Conservation (phyloP, 1,139 yeast genomes). For the Taphrina communis region DNA sequence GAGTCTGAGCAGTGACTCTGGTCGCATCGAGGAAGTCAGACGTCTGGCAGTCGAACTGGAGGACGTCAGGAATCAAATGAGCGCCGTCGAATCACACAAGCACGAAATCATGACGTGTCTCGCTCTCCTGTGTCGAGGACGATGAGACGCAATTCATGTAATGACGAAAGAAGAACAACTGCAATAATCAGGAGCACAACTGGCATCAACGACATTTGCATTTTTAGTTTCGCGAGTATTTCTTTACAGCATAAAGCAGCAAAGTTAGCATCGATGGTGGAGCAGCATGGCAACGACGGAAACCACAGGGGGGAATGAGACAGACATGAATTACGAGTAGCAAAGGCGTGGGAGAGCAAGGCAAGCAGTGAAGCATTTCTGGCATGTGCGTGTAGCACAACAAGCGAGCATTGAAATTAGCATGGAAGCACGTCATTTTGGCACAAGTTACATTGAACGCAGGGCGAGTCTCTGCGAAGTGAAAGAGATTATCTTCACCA, state of each 20-base stretch:
- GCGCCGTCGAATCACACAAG: constrained; percentile 18
- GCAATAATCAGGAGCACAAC: not conserved
- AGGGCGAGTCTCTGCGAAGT: too few relatives aligned
- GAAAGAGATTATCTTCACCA: too few relatives aligned
- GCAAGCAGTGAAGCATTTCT: not conserved
- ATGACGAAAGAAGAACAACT: too few relatives aligned
- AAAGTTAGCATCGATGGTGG: too few relatives aligned
- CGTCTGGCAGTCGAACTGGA: constrained; percentile 16
- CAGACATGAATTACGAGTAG: constrained; percentile 3
- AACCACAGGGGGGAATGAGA: not conserved
- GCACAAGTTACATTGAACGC: not conserved
- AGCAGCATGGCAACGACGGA: too few relatives aligned
- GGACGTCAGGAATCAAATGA: constrained; percentile 13
- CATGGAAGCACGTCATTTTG: constrained; percentile 5
- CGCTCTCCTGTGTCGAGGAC: constrained; percentile 3
- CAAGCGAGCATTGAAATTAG: not conserved
- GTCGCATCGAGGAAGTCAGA: constrained; percentile 7
- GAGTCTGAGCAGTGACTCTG: not conserved
- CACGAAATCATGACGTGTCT: constrained; percentile 19
- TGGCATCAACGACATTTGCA: not conserved
- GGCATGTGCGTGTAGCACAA: not conserved
- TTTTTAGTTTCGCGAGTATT: not conserved
- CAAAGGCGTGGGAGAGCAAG: not conserved
- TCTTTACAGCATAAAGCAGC: not conserved
- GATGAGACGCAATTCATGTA: not conserved